Conservation (phyloP, 2,329 filamentous ascomycete species). For the Paecilomyces sp. region DNA sequence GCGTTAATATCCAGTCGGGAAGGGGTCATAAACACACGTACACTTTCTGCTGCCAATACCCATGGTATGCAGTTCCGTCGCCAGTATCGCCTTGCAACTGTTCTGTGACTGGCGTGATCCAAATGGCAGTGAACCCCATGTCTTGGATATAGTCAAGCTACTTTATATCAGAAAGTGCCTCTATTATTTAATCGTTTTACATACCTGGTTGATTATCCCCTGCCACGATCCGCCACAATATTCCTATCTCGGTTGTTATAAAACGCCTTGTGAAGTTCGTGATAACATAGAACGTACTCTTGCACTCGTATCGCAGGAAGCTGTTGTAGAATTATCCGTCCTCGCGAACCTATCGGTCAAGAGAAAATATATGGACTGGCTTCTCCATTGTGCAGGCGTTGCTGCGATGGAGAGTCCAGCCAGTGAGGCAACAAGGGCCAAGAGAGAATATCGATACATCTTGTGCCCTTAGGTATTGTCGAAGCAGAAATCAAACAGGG, state of each 20-base stretch:
- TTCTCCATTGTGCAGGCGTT: conserved; percentile 31
- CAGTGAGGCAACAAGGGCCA: conserved; percentile 12
- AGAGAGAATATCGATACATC: conserved; percentile 13
- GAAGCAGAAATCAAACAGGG: neutral
- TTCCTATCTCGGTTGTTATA: conserved; percentile 2
- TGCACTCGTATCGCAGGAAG: conserved; percentile 18
- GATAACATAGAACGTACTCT: conserved; percentile 10
- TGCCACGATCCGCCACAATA: conserved; percentile 45
- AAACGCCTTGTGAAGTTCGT: neutral
- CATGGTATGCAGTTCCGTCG: conserved; percentile 40
- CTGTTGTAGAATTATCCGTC: conserved; percentile 31
- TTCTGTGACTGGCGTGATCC: conserved; percentile 41
- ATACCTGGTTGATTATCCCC: conserved; percentile 34
- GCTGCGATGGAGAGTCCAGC: conserved; percentile 19
- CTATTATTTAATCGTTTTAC: neutral
- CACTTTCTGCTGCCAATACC: conserved; percentile 46
- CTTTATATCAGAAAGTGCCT: neutral
- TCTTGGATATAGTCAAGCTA: conserved; percentile 44
- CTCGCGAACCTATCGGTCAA: conserved; percentile 40
- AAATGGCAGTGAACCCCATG: conserved; percentile 44
- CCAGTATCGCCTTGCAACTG: conserved; percentile 28
- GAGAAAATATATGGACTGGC: conserved; percentile 40
- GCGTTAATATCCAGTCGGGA: neutral
- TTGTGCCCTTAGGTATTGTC: neutral
- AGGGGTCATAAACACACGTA: conserved; percentile 7